Evolutionary conservation across 768 basidiomycete genomes (phyloP).

Genomic region (Pisolithus microcarpus): DNA sequence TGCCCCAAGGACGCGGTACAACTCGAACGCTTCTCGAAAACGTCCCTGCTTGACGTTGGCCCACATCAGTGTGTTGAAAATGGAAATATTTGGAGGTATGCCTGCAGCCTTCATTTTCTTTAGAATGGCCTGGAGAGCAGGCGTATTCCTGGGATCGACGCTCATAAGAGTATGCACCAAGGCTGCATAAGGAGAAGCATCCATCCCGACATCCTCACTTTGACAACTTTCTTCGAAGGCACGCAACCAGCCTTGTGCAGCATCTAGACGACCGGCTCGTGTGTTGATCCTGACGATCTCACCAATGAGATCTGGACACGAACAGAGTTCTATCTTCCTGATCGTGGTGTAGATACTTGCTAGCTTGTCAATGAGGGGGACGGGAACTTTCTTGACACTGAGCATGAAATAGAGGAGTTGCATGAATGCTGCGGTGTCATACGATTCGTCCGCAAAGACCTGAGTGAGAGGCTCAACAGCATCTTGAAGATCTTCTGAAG

Average conservation of each 20-base stretch:
- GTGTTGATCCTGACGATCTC: constrained; percentile 33
- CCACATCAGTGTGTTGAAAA: constrained; percentile 47
- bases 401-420: constrained; percentile 21
- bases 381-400: constrained; percentile 9
- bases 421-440: constrained; percentile 19
- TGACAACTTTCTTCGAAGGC: constrained; percentile 18
- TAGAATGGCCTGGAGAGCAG: constrained; percentile 31
- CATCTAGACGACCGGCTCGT: constrained; percentile 26
- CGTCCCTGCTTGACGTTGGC: constrained; percentile 28
- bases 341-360: constrained; percentile 16
- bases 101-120: constrained; percentile 32
- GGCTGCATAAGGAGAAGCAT: constrained; percentile 29
- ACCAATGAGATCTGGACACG: constrained; percentile 28
- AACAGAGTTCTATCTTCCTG: constrained; percentile 16
- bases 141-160: constrained; percentile 22
- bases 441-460: constrained; percentile 11
- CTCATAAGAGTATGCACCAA: constrained; percentile 34
- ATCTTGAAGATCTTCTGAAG: constrained; percentile 1
- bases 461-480: constrained; percentile 2
- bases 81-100: constrained; percentile 29
- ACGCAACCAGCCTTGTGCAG: constrained; percentile 24
- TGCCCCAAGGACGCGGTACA: constrained; percentile 36
- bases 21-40: constrained; percentile 32
- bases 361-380: constrained; percentile 16
- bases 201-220: constrained; percentile 5